Conservation (phyloP, 345 rosid species). For the Toxicodendron radicans region DNA sequence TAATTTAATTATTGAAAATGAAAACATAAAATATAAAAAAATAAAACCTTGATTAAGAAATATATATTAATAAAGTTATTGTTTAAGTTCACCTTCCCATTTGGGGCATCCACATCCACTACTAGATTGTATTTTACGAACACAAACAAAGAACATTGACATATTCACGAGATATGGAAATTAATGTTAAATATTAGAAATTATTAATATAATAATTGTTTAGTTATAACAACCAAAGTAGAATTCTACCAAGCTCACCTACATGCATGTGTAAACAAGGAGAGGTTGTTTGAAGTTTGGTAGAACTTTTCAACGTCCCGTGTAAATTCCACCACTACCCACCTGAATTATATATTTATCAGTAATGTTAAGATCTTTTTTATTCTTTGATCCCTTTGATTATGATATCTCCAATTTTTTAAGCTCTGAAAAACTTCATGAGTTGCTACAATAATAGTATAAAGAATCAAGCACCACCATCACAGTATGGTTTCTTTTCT, state of each 20-base stretch:
- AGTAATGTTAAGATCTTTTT: background rate
- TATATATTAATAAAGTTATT: background rate
- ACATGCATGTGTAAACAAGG: background rate
- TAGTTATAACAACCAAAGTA: conserved; percentile 6
- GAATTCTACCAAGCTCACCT: background rate
- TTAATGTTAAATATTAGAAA: background rate
- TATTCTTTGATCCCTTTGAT: background rate
- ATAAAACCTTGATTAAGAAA: conserved; percentile 11
- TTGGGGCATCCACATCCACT: background rate
- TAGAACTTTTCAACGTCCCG: background rate
- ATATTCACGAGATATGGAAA: background rate
- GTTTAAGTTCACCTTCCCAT: background rate
- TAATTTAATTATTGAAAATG: background rate
- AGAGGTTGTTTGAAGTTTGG: background rate
- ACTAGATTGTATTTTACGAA: background rate
- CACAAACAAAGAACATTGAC: background rate
- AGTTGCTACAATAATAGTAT: too few relatives aligned
- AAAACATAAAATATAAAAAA: background rate
- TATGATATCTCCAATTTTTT: background rate
- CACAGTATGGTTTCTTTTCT: too few relatives aligned
- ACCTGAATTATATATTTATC: too few relatives aligned
- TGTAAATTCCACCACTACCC: background rate
- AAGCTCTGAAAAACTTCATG: too few relatives aligned
- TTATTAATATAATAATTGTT: background rate
- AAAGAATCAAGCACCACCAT: too few relatives aligned